Evolutionary conservation across 306 rosid species (phyloP).

Genomic region (Quercus alba): DNA sequence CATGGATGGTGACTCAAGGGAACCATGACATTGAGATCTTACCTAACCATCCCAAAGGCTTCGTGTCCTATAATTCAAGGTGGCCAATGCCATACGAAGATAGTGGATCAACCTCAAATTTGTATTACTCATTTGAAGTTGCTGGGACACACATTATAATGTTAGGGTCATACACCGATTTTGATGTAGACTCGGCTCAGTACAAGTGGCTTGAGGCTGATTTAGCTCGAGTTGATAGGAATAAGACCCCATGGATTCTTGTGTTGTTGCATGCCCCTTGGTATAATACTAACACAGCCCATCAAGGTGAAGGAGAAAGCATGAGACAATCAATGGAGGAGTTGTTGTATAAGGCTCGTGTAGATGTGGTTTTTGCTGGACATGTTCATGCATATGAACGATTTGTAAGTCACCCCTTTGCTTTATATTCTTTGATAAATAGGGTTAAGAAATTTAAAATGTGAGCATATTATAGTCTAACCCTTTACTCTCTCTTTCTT

Average conservation of each 20-base stretch:
- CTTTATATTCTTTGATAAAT: background rate
- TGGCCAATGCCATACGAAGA: constrained; percentile 67
- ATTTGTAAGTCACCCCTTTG: constrained; percentile 42
- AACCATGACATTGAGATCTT: constrained; percentile 66
- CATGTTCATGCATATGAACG: constrained; percentile 91
- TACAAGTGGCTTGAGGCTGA: constrained; percentile 58
- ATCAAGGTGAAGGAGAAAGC: constrained; percentile 74
- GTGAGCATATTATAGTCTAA: background rate
- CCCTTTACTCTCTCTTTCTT: too few species aligned
- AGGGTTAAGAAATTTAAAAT: background rate
- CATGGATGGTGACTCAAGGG: constrained; percentile 82
- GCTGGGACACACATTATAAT: constrained; percentile 46
- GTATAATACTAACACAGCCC: constrained; percentile 73
- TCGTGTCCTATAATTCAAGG: constrained; percentile 57
- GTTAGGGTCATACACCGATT: constrained; percentile 68
- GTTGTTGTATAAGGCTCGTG: constrained; percentile 48
- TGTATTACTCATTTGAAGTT: constrained; percentile 65
- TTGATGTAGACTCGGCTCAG: constrained; percentile 36
- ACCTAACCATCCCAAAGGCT: constrained; percentile 39
- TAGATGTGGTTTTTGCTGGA: constrained; percentile 64
- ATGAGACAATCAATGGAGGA: constrained; percentile 70
- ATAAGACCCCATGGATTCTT: constrained; percentile 58
- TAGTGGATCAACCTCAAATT: constrained; percentile 59
- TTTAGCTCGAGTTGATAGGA: constrained; percentile 45
- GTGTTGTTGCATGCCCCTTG: constrained; percentile 70